phyloP scores from a whole-genome alignment of 768 basidiomycete species.

The Xerocomellus dryophilus region DNA sequence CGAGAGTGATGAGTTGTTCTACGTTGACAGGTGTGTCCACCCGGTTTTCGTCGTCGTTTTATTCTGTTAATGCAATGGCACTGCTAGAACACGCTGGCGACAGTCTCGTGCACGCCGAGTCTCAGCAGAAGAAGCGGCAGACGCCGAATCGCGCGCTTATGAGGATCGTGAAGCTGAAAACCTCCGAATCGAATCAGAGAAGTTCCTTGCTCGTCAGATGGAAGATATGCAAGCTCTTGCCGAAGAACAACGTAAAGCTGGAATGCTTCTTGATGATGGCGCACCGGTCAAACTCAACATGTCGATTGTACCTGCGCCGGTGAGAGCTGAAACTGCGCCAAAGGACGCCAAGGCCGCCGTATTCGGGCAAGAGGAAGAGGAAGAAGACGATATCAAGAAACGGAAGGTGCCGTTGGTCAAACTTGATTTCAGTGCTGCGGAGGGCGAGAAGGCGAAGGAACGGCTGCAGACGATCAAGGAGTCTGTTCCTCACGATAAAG shows the following conservation, averaged over 20 bases:
- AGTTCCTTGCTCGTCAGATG: constrained; percentile 91
- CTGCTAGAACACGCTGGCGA: constrained; percentile 78
- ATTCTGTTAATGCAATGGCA: background rate
- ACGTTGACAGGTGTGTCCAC: constrained; percentile 74
- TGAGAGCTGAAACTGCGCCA: constrained; percentile 44
- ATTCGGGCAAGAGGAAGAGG: constrained; percentile 82
- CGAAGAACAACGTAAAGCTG: constrained; percentile 87
- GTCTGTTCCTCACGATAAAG: constrained; percentile 74
- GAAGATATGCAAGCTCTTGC: constrained; percentile 92
- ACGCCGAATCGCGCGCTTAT: constrained; percentile 74
- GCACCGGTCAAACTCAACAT: constrained; percentile 87
- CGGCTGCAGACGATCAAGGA: constrained; percentile 73
- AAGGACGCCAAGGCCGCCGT: constrained; percentile 55
- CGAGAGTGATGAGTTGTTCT: constrained; percentile 89
- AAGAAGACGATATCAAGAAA: constrained; percentile 76
- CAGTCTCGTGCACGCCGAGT: constrained; percentile 67
- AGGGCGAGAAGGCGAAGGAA: constrained; percentile 77
- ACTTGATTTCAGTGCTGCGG: constrained; percentile 83
- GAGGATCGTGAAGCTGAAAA: constrained; percentile 88
- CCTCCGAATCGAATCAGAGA: constrained; percentile 86
- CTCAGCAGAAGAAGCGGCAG: constrained; percentile 75
- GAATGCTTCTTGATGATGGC: constrained; percentile 86
- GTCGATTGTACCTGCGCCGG: constrained; percentile 51
- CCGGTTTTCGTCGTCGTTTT: background rate
- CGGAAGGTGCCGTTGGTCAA: constrained; percentile 85